Base-by-base conservation (phyloP, 2,329 filamentous ascomycete species). In the Byssothecium circinans region DNA sequence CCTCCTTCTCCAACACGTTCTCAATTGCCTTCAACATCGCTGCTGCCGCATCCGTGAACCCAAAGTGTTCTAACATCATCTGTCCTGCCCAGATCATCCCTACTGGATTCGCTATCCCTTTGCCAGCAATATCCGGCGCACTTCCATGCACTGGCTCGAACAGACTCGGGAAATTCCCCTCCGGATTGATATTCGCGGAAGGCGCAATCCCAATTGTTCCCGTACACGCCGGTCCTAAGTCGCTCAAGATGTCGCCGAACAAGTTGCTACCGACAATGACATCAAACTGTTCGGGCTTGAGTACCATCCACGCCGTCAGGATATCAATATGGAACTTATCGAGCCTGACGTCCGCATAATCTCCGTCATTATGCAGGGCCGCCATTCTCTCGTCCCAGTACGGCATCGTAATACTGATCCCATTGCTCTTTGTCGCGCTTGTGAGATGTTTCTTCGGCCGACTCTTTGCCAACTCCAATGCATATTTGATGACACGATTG, bases 61-160 rank as follows among this genome's bases (percentile, higher is more conserved):
- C 46, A 42, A 51, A 47, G 18, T 44, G 36, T 27, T 40, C 18
- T 12, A 44, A 23, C 45, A 51, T 36, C 48, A 47, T 45, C 14
- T 38, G 37, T 2, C 32, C 52, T 7, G 41, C 40, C 49, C 45
- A 50, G 19, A 55, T 50, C 29, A 38, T 43, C 1, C 52, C 52
- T 5, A 55, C 37, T 1, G 50, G 52, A 44, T 55, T 53, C 15
- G 52, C 49, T n/a, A 55, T 45, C 10, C 52, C 52, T 27, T 55
- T 47, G 2, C 52, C 52, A 18, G 33, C 33, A n/a, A 55, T 55
- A 44, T 55, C 46, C 1, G 52, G 52, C 4, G 52, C 52, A 8
- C 43, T 48, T 1, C 52, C 52, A 40, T 55, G 50, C 2, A 55
- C 44, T 2, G 52, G 52, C 44, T 55, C 52, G 34, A 47, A 54